A percentile compares a stretch with the other conserved stretches of the same genome.
Conservation (phyloP, 225 moss, liverwort and hornwort genomes). For the Thuidium tamariscinum region DNA sequence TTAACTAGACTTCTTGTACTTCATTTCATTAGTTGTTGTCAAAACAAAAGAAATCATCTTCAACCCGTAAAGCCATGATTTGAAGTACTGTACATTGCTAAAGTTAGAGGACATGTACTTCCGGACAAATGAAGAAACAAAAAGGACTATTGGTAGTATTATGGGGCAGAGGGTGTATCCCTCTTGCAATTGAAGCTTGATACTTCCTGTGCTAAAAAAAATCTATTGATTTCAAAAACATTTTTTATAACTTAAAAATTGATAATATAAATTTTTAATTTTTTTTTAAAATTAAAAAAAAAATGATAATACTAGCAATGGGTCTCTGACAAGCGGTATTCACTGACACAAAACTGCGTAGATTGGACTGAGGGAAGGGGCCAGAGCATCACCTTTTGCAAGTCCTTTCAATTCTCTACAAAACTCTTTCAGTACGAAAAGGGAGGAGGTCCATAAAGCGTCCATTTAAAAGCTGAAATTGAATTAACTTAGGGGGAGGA, state of each 20-base stretch:
- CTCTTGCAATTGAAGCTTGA: not conserved
- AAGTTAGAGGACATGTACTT: not conserved
- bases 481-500: too few relatives aligned
- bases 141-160: too few relatives aligned
- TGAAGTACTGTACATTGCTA: not conserved
- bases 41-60: not conserved
- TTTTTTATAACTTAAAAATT: too few relatives aligned
- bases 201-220: not conserved
- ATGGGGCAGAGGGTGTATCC: not conserved
- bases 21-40: not conserved
- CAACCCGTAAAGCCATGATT: not conserved
- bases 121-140: not conserved
- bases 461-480: too few relatives aligned
- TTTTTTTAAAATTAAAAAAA: not conserved
- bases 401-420: too few relatives aligned
- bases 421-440: too few relatives aligned
- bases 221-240: too few relatives aligned
- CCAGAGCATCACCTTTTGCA: not conserved
- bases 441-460: too few relatives aligned
- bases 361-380: not conserved
- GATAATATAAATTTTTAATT: too few relatives aligned
- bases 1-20: not conserved
- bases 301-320: not conserved
- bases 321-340: not conserved
- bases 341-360: not conserved